Percentiles rank a stretch among this genome's conserved stretches.
Conservation (phyloP, 164 flowering plant species). For the Magnolia sinica region DNA sequence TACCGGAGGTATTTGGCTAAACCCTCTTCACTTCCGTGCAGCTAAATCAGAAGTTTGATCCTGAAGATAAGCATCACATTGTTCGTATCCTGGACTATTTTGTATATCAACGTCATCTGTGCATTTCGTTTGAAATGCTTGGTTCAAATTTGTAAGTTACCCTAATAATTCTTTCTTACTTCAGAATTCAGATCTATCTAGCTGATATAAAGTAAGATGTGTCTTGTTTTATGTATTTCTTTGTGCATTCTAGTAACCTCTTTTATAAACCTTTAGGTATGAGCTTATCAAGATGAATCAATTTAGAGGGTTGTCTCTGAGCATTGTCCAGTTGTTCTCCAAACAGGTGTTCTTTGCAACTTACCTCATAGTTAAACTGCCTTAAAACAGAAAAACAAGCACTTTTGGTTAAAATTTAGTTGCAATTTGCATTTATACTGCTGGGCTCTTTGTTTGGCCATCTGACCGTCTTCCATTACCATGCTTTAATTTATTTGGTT, state of each 20-base stretch:
- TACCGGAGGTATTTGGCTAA: conserved; percentile 7
- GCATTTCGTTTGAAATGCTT: conserved; percentile 95
- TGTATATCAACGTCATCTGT: conserved; percentile 77
- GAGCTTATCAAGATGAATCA: conserved; percentile 89
- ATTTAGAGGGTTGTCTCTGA: conserved; percentile 82
- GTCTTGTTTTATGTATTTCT: neutral
- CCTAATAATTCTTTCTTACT: neutral
- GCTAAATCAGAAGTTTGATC: conserved; percentile 89
- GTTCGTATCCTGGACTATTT: conserved; percentile 95
- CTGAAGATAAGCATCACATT: conserved; percentile 93
- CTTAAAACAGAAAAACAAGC: no score
- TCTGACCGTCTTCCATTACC: neutral
- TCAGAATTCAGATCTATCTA: neutral
- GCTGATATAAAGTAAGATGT: no score
- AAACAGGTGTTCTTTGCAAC: conserved; percentile 57
- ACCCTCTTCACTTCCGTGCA: conserved; percentile 30
- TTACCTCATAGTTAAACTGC: neutral
- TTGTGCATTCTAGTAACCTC: conserved; percentile 9
- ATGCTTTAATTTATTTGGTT: conserved; percentile 7
- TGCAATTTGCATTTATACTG: no score
- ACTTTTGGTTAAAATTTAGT: no score
- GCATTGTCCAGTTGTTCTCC: conserved; percentile 86
- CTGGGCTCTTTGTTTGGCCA: neutral
- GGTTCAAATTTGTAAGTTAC: conserved; percentile 84
- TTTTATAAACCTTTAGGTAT: conserved; percentile 44